Evolutionary conservation across 306 rosid species (phyloP), one percentile per base, ranked within the genome.

Genomic region (Cucurbita pepo): DNA sequence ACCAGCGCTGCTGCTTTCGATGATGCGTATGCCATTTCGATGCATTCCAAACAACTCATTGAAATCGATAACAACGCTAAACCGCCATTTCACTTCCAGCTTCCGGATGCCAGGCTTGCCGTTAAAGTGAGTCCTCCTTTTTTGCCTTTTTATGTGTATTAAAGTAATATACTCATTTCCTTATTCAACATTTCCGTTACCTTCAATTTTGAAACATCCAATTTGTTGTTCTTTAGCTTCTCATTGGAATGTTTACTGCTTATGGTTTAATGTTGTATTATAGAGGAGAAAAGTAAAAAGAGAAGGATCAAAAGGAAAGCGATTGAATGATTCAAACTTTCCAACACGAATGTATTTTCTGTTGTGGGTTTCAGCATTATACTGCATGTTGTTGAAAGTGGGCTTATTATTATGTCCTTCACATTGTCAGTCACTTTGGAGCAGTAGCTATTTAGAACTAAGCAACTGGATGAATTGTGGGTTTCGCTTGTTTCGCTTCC

Each of bases 91-190:
- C 75, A 45, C 34, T 80, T 88, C 45, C 91, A 82, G 41, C 56
- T 88, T 36, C 96, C 96, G n/a, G 84, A 85, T 61, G 56, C 85
- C 71, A 30, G 81, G 21, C 87, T 63, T 9, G 85, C 76, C 10
- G 19, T 80, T 73, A 76, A 40, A 25, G 91, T 88, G 21, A 53
- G 76, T 51, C 1, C n/a, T 3, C 19, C 73, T 34, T 67, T 22
- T 76, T 4, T 30, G 30, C 37, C 25, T 38, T 38, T n/a, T 45
- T 11, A 1, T 6, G 8, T 10, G 11, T 53, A 8, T 55, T 18
- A 0, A 18, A 7, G 62, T 22, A 50, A 56, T 57, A 56, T 57
- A 30, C 63, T 7, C 8, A 57, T 60, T 16, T 8, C 21, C 45
- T 37, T 3, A 53, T 56, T 21, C 6, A 56, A 21, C 7, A 0